phyloP scores from a whole-genome alignment of 345 rosid species.

The Eucalyptus guilfoylei region DNA sequence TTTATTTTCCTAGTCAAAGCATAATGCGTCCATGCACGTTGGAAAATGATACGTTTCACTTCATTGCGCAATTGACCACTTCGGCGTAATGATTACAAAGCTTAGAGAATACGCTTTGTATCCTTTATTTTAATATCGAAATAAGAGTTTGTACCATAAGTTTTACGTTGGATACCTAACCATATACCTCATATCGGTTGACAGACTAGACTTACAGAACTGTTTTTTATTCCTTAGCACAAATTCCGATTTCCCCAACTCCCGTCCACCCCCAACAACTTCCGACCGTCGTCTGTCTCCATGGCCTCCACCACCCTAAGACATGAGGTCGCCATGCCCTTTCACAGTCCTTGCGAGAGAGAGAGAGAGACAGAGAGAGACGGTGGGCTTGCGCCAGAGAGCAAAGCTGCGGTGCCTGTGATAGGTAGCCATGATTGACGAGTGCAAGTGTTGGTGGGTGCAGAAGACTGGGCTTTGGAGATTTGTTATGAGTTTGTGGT shows the following conservation, averaged over 20 bases:
- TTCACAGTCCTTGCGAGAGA: neutral
- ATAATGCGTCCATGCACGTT: neutral
- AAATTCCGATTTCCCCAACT: neutral
- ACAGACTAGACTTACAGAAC: neutral
- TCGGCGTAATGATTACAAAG: neutral
- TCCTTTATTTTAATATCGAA: neutral
- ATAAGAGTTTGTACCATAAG: neutral
- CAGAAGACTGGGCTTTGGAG: neutral
- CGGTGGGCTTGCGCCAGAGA: neutral
- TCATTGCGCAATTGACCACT: neutral
- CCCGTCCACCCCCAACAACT: neutral
- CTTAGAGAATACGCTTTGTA: neutral
- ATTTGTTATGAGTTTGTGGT: neutral
- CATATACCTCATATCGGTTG: neutral
- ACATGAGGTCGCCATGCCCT: neutral
- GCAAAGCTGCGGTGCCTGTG: neutral
- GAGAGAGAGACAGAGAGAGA: neutral
- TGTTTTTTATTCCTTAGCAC: neutral
- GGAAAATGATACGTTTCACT: neutral
- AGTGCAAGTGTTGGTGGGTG: neutral
- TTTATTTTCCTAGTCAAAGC: neutral
- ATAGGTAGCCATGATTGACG: neutral
- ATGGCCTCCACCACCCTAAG: neutral
- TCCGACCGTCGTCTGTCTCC: neutral
- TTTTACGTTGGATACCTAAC: neutral